Evolutionary conservation across 1,284 basidiomycete species (phyloP), one percentile per base, ranked within the genome.

Genomic region (Filobasidium uniguttulatum): DNA sequence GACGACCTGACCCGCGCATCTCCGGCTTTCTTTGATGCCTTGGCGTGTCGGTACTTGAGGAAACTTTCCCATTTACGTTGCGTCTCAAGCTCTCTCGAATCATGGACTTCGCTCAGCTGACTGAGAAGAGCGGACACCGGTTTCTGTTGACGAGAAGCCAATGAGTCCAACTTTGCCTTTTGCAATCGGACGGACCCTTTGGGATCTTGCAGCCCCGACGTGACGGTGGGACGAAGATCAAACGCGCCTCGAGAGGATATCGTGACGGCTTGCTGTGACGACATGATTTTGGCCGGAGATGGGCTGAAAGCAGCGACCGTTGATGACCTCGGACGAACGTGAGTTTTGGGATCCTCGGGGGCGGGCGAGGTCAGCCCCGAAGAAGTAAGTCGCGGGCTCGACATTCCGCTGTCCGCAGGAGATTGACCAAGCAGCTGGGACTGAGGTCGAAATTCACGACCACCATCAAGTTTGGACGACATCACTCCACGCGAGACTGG

Each of bases 21-120:
- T 50, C 36, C 8, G 66, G 56, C 5, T 49, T 31, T 4, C 23
- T 2, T 34, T 55, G 23, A 66, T 50, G 23, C 56, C 55, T 37
- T 62, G 49, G 55, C 73, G 58, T 48, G 67, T 55, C 61, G 73
- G 5, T 63, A 78, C 55, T 77, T 79, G 15, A 97, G 77, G 65
- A 94, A 96, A 0, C 72, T 74, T 58, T 94, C 88, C 93, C 94
- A 98, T 49, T 84, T 82, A 52, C 79, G 78, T 54, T 82, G 75
- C 56, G 82, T 82, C 9, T 75, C 69, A 5, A 73, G 70, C 62
- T 98, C 90, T 47, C 82, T 79, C 55, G 78, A 69, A 60, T 97
- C 89, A 62, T 97, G 90, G 44, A 90, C 83, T 52, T 79, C 78
- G 2, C 80, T 88, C 33, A 97, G 74, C 64, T 86, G 79, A n/a